Base-by-base conservation (phyloP, 805 yeast species). In the Clavispora asparagi region DNA sequence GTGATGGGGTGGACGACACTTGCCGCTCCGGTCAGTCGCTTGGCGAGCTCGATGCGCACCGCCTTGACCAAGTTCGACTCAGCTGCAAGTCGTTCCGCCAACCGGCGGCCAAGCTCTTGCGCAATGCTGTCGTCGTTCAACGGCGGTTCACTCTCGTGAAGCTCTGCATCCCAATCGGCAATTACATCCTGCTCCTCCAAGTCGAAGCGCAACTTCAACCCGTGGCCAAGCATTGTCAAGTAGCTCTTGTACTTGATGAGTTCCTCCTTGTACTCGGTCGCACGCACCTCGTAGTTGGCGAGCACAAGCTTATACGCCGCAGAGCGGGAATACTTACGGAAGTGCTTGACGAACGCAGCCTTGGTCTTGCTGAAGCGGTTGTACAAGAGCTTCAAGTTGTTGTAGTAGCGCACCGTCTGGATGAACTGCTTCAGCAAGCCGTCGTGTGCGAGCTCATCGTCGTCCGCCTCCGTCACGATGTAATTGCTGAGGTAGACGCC, bases 161-260 rank as follows among this genome's bases (percentile, higher is more conserved):
- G 41, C 8, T 51, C 51, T 12, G 39, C 44, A n/a, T 35, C 26
- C 54, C 50, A 47, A 13, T 11, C 11, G 7, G 33, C 42, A 39
- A 46, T 41, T 12, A 39, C 46, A 48, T 67, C 68, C 43, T 62
- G 65, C 35, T 58, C 65, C 48, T 70, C 72, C 48, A 70, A 59
- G 45, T 73, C 74, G 43, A 65, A 68, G 49, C 81, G 65, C 47
- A 76, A 61, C 46, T 68, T 71, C 47, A 77, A 68, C 0, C 77
- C 81, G 52, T 65, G 66, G n/a, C 74, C 78, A 38, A 78, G 62
- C 43, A 70, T 67, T 30, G 67, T 58, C 35, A 77, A 62, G 57
- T 78, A 78, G 46, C 61, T 72, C 57, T 71, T 75, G 56, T 74
- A 75, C 57, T 74, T 69, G 45, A 62, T 58, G 52, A 73, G 59